A percentile compares a stretch with the other conserved stretches of the same genome.
Evolutionary conservation across 495 filamentous ascomycete genomes (phyloP).

Genomic region (Penicillium roqueforti): DNA sequence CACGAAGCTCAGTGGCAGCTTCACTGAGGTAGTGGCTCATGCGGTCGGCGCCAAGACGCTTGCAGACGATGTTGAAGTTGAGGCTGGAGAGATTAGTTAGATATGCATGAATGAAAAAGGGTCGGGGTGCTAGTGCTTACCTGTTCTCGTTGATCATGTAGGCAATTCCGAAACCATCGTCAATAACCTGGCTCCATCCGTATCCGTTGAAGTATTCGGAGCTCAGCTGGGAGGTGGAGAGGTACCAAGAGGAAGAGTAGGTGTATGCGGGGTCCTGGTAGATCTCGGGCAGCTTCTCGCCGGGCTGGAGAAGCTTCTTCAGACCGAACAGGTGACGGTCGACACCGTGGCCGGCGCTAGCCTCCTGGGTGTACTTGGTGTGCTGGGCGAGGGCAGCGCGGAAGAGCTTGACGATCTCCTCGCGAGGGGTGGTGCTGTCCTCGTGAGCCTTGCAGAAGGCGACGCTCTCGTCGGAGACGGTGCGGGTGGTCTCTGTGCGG

Average conservation of each 20-base stretch:
- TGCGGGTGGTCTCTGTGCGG: slow-evolving; percentile 92
- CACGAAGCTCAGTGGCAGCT: slow-evolving; percentile 84
- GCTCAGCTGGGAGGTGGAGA: slow-evolving; percentile 84
- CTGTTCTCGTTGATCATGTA: slow-evolving; percentile 99
- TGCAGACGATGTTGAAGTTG: slow-evolving; percentile 98
- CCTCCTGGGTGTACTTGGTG: slow-evolving; percentile 83
- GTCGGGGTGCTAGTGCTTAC: slow-evolving; percentile 23
- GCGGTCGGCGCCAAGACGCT: slow-evolving; percentile 81
- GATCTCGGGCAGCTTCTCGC: slow-evolving; percentile 74
- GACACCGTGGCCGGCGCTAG: slow-evolving; percentile 87
- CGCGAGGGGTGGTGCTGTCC: slow-evolving; percentile 54
- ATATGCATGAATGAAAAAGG: not conserved
- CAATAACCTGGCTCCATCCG: slow-evolving; percentile 98
- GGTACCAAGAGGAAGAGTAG: slow-evolving; percentile 85
- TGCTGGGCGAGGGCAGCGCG: slow-evolving; percentile 76
- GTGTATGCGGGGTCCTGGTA: slow-evolving; percentile 81
- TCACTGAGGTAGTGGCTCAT: slow-evolving; percentile 96
- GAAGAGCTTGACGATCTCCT: slow-evolving; percentile 69
- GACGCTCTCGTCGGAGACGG: slow-evolving; percentile 85
- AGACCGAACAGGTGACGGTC: slow-evolving; percentile 96
- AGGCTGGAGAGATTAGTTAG: slow-evolving; percentile 53
- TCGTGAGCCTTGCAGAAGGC: slow-evolving; percentile 87
- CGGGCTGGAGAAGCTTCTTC: slow-evolving; percentile 81
- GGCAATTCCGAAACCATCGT: slow-evolving; percentile 93
- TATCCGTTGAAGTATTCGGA: slow-evolving; percentile 99